Base-by-base conservation (phyloP, 345 rosid genomes). In the Gossypium arboreum region DNA sequence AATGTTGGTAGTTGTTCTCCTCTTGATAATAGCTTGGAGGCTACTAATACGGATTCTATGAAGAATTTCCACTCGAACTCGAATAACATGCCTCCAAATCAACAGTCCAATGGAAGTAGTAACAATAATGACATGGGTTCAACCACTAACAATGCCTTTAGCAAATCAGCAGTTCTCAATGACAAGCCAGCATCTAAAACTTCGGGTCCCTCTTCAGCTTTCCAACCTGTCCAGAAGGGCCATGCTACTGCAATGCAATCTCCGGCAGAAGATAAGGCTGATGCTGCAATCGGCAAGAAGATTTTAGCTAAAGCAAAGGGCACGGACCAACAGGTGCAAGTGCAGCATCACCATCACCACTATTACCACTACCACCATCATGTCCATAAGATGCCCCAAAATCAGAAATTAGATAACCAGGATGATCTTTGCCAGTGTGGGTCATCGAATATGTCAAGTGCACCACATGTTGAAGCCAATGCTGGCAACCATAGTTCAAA, bases 81-180 rank as follows among this genome's bases (percentile, higher is more conserved):
- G 12, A 83, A 62, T 57, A 75, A 77, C 60, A 66, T 83, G 18
- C 84, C 69, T 17, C 79, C 76, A 6, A 77, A 81, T 76, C 86
- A 82, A 80, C 59, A 60, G 57, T 79, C 85, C 51, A 81, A 81
- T 68, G 85, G 82, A 56, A 83, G 86, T 75, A 86, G 83, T 71
- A 80, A 88, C 82, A 84, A 83, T 51, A 81, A 78, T 76, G 87
- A 79, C 52, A 70, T 81, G 77, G 85, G 78, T 61, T 81, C 88
- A 8, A 78, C 82, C 73, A 83, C 79, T 52, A 83, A 83, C 80
- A 72, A 72, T 75, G 77, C 72, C 65, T 73, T 80, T 75, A 50
- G 66, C 50, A 84, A 81, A 68, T 74, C 75, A 52, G 72, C 10
- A 1, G 77, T 50, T 34, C 61, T 65, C 66, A 47, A 71, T 69